Conservation (phyloP, 1,284 basidiomycete species). For the Naganishia liquefaciens region DNA sequence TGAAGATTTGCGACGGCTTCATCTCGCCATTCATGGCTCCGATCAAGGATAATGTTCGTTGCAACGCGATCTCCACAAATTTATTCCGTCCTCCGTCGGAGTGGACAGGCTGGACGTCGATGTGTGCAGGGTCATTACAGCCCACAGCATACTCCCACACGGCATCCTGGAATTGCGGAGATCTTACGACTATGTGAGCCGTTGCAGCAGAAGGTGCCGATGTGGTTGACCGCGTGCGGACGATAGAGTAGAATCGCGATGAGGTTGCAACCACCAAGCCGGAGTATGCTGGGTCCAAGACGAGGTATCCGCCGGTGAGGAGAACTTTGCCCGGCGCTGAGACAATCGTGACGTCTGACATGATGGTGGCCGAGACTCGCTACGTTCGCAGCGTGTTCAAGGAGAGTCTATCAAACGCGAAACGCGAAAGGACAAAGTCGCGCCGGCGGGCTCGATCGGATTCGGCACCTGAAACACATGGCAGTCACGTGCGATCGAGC, state of each 20-base stretch:
- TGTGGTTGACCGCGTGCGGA: slow-evolving; percentile 35
- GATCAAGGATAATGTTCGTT: slow-evolving; percentile 71
- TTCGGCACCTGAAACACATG: neutral
- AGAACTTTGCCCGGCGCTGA: slow-evolving; percentile 96
- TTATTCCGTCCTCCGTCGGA: slow-evolving; percentile 65
- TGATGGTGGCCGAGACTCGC: neutral
- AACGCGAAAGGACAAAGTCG: neutral
- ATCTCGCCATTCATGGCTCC: slow-evolving; percentile 59
- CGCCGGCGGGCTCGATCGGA: neutral
- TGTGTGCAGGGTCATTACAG: slow-evolving; percentile 32
- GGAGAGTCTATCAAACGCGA: slow-evolving; percentile 7
- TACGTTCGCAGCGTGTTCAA: neutral
- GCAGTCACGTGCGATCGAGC: too few relatives aligned
- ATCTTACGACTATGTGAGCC: slow-evolving; percentile 67
- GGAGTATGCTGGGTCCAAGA: slow-evolving; percentile 78
- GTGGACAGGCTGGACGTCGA: slow-evolving; percentile 46
- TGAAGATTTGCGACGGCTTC: slow-evolving; percentile 31
- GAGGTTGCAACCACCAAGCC: slow-evolving; percentile 87
- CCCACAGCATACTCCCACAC: slow-evolving; percentile 71
- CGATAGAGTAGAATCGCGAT: slow-evolving; percentile 82
- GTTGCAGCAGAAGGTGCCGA: neutral
- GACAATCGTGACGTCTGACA: slow-evolving; percentile 59
- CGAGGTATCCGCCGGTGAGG: slow-evolving; percentile 89
- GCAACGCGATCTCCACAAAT: slow-evolving; percentile 85
- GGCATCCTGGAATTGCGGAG: slow-evolving; percentile 84